Evolutionary conservation across 768 basidiomycete species (phyloP).

Genomic region (Lactifluus echinatus): DNA sequence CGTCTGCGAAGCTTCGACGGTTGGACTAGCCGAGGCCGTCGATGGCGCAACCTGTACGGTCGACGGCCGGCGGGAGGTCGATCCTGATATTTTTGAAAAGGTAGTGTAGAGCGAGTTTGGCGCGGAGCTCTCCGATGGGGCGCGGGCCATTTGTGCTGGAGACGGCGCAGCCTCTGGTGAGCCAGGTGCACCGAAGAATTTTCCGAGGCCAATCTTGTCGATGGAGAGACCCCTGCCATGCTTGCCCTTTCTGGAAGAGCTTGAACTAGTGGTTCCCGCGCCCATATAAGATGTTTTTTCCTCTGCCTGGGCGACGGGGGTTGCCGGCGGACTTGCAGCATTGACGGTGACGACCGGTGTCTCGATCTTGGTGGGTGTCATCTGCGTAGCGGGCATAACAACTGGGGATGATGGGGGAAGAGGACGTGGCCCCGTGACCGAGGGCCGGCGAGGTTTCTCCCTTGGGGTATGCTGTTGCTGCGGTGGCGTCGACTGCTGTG

Average conservation of each 20-base stretch:
- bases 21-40: constrained; percentile 13
- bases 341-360: constrained; percentile 28
- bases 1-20: constrained; percentile 22
- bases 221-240: constrained; percentile 64
- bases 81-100: constrained; percentile 20
- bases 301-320: constrained; percentile 21
- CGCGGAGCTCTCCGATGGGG: constrained; percentile 29
- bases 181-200: constrained; percentile 49
- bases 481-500: background rate
- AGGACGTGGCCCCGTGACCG: constrained; percentile 9
- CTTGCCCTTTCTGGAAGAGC: constrained; percentile 37
- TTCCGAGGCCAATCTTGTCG: constrained; percentile 72
- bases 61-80: constrained; percentile 25
- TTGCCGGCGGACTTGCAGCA: constrained; percentile 27
- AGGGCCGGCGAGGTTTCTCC: constrained; percentile 10
- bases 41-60: constrained; percentile 26
- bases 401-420: constrained; percentile 10
- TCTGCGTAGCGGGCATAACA: background rate
- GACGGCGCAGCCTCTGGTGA: constrained; percentile 27
- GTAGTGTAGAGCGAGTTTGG: constrained; percentile 23
- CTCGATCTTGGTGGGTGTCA: constrained; percentile 17
- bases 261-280: constrained; percentile 23
- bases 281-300: constrained; percentile 19
- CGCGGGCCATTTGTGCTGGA: constrained; percentile 31
- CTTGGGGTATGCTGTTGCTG: constrained; percentile 10